These are phyloP conservation scores for Oryza meyeriana DNA, from an alignment of 176 grass and related monocot species.

Conservation along the genomic window DNA sequence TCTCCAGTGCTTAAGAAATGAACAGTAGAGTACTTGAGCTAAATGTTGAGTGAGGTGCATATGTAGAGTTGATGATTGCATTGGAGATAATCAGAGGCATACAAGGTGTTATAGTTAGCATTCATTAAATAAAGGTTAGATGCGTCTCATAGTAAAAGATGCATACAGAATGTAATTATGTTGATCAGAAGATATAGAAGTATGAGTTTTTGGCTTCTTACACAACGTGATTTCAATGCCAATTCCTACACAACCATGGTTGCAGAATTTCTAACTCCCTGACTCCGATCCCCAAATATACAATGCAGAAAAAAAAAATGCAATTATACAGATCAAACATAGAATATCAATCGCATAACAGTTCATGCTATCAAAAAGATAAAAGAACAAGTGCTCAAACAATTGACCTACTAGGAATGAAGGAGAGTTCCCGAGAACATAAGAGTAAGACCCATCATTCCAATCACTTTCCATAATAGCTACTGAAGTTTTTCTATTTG, in stretches of 20 bases:
- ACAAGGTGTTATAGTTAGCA: too few species aligned
- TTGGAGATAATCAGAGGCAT: too few species aligned
- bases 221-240: background rate
- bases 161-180: background rate
- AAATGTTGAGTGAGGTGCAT: too few species aligned
- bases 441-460: too few species aligned
- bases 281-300: background rate
- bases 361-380: background rate
- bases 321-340: background rate
- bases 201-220: background rate
- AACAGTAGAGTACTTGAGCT: too few species aligned
- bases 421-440: too few species aligned
- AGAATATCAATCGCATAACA: background rate
- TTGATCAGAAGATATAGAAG: background rate
- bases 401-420: background rate
- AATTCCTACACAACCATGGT: background rate
- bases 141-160: background rate
- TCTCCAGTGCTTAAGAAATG: background rate
- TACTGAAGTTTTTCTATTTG: too few species aligned
- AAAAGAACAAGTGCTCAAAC: background rate
- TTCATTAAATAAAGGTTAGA: background rate
- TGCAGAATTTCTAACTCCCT: background rate
- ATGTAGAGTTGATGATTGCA: too few species aligned
- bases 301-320: background rate
- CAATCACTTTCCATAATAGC: too few species aligned